Evolutionary conservation across 306 rosid genomes (phyloP).

Genomic region (Pterocarpus macrocarpus): DNA sequence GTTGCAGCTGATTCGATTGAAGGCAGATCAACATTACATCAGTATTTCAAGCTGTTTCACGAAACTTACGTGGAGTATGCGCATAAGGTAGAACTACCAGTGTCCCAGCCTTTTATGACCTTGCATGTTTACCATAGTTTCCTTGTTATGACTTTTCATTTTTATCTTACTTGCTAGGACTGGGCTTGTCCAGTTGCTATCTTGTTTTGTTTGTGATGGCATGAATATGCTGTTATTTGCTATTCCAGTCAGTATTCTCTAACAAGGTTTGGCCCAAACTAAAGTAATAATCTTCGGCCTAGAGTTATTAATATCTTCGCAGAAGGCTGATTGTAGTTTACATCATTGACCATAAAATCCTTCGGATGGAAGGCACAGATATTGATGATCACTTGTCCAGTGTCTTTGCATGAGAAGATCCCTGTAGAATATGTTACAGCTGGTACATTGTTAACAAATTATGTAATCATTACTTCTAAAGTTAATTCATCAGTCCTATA

Average conservation of each 20-base stretch:
- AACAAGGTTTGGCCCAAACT: constrained; percentile 33
- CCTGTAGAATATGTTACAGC: constrained; percentile 23
- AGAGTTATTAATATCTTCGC: constrained; percentile 21
- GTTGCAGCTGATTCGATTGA: constrained; percentile 92
- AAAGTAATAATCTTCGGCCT: constrained; percentile 29
- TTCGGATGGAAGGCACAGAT: constrained; percentile 16
- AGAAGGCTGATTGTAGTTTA: constrained; percentile 27
- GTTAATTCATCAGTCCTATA: constrained; percentile 27
- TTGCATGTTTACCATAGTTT: constrained; percentile 34
- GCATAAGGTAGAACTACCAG: constrained; percentile 74
- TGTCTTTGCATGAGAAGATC: constrained; percentile 25
- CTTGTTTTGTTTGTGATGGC: constrained; percentile 29
- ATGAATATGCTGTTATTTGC: constrained; percentile 26
- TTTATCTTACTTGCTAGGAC: constrained; percentile 1
- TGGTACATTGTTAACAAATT: constrained; percentile 10
- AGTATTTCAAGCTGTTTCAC: constrained; percentile 93
- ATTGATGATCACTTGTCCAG: constrained; percentile 18
- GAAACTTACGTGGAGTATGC: constrained; percentile 96
- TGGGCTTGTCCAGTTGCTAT: background rate
- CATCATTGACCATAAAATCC: constrained; percentile 6
- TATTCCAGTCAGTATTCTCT: constrained; percentile 5
- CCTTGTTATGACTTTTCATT: background rate
- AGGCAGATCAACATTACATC: constrained; percentile 91
- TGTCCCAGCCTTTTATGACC: constrained; percentile 22
- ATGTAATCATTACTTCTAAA: constrained; percentile 28